A percentile compares a stretch with the other conserved stretches of the same genome.
Evolutionary conservation across 352 stramenopile genomes (phyloP).

Genomic region (Lagenidium giganteum): DNA sequence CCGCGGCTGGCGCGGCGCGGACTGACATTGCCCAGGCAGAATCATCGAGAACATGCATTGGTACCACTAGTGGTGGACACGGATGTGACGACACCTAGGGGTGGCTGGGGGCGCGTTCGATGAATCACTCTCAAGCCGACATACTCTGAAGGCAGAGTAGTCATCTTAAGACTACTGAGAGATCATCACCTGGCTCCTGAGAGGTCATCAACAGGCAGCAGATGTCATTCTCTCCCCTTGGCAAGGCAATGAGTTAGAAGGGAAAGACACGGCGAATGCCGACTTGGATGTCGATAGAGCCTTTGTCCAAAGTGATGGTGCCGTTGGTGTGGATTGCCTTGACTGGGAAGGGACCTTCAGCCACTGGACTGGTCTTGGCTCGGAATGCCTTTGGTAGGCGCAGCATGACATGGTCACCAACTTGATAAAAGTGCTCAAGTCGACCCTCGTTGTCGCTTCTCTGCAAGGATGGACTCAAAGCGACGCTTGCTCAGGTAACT

Average conservation of each 20-base stretch:
- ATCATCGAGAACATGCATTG: too few relatives aligned
- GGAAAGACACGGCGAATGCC: conserved; percentile 4
- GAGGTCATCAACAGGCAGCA: too few relatives aligned
- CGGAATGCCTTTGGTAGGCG: conserved; percentile 3
- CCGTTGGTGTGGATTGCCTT: conserved; percentile 1
- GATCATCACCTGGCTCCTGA: too few relatives aligned
- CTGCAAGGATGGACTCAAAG: conserved; percentile 5
- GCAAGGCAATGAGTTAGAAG: neutral
- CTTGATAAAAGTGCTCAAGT: conserved; percentile 3
- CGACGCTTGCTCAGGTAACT: conserved; percentile 5
- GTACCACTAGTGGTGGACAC: too few relatives aligned
- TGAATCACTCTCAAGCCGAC: too few relatives aligned
- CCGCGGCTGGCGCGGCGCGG: too few relatives aligned
- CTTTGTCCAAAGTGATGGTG: conserved; percentile 5
- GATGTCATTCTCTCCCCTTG: conserved; percentile 9
- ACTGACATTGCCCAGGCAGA: too few relatives aligned
- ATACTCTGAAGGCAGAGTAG: too few relatives aligned
- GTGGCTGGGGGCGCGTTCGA: too few relatives aligned
- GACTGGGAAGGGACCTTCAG: conserved; percentile 1
- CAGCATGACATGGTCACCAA: conserved; percentile 3
- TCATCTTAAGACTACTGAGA: too few relatives aligned
- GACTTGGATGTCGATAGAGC: neutral
- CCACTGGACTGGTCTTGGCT: neutral
- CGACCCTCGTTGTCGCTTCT: conserved; percentile 6
- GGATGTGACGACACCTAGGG: too few relatives aligned